phyloP scores from a whole-genome alignment of 2,329 filamentous ascomycete species.

The Diplodia sapinea region DNA sequence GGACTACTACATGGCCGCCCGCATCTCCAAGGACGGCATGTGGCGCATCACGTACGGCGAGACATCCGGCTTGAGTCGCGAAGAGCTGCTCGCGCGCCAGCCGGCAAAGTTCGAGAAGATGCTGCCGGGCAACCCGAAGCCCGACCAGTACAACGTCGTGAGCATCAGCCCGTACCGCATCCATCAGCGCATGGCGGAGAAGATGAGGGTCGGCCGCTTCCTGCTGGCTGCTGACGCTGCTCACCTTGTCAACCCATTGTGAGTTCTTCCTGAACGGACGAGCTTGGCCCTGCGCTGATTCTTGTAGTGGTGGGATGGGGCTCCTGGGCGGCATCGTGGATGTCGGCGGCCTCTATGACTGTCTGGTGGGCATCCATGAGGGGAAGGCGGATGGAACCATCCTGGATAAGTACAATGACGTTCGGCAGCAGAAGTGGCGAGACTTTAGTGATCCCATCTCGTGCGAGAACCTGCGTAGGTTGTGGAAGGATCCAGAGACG shows the following conservation, averaged over 20 bases:
- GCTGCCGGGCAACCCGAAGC: conserved; percentile 62
- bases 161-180: conserved; percentile 63
- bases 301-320: conserved; percentile 61
- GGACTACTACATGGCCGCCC: conserved; percentile 64
- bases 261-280: conserved; percentile 32
- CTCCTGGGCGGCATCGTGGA: conserved; percentile 66
- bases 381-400: conserved; percentile 30
- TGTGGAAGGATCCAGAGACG: conserved; percentile 46
- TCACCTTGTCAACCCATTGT: conserved; percentile 58
- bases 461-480: conserved; percentile 47
- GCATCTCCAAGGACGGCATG: conserved; percentile 61
- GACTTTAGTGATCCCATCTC: conserved; percentile 33
- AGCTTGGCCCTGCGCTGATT: conserved; percentile 48
- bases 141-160: conserved; percentile 60
- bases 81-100: conserved; percentile 59
- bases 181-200: conserved; percentile 62
- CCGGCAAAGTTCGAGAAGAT: conserved; percentile 60
- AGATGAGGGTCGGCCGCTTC: conserved; percentile 60
- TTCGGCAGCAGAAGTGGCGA: conserved; percentile 30
- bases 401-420: conserved; percentile 33
- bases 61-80: conserved; percentile 54
- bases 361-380: conserved; percentile 45
- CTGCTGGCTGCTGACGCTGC: conserved; percentile 64
- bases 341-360: conserved; percentile 62
- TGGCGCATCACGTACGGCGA: conserved; percentile 68